Evolutionary conservation across 805 yeast species (phyloP).

Genomic region (Starmerella gropengiesseri): DNA sequence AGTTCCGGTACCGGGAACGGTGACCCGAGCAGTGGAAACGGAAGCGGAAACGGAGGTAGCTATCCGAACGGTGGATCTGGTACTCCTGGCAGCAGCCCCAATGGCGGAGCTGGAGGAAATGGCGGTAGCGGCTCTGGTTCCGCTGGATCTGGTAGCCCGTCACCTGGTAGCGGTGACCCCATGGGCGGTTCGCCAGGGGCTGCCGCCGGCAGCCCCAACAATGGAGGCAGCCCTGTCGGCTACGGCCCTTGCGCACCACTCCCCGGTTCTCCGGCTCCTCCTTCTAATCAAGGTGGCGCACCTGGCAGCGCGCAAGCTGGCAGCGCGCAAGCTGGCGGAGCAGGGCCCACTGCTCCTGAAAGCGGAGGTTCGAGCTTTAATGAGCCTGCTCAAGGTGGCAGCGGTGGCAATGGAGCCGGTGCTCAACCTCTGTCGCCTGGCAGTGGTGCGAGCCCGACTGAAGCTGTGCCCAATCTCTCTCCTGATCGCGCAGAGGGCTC

Average conservation of each 20-base stretch:
- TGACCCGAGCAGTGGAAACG: background rate
- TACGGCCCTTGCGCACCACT: background rate
- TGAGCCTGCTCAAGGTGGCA: background rate
- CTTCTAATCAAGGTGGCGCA: background rate
- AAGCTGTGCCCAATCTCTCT: no score
- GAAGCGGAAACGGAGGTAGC: background rate
- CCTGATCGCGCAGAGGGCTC: no score
- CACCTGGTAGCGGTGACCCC: no score
- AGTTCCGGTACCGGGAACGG: background rate
- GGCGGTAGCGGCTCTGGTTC: conserved; percentile 1
- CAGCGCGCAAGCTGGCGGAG: no score
- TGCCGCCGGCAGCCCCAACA: background rate
- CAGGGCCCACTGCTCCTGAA: no score
- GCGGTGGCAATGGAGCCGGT: background rate
- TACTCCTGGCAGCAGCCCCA: background rate
- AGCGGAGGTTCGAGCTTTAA: no score
- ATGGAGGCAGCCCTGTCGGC: background rate
- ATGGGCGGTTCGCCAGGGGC: background rate
- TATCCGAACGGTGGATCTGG: background rate
- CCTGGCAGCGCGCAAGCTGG: background rate
- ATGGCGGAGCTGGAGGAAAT: conserved; percentile 2
- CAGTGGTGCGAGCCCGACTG: no score
- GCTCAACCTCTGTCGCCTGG: no score
- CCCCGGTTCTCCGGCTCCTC: background rate
- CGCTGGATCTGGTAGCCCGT: conserved; percentile 1